Evolutionary conservation across 257 asterid species (phyloP), one percentile per base, ranked within the genome.

Genomic region (Gentiana macrophylla): DNA sequence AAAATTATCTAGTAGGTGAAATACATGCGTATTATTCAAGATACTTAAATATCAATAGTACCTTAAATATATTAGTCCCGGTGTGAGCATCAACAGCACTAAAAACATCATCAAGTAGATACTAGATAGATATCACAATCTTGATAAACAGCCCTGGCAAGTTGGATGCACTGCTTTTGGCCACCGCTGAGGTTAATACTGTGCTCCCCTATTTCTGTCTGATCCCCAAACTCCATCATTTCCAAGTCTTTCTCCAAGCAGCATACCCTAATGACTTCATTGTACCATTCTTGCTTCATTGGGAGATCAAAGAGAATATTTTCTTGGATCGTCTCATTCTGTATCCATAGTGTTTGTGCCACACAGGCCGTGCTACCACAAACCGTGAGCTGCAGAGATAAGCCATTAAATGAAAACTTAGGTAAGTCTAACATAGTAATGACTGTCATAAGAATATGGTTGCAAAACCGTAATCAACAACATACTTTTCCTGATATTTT

Each of bases 31-130:
- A 15, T 15, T 15, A 15, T 15, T 15, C 24, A 15, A 15, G 24
- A 15, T 15, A 15, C 24, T 15, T 43, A 51, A 61, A n/a, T 58
- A 50, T 33, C 24, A 1, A 12, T 34, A 48, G 60, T 53, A 81
- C 97, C 97, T 85, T 92, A 77, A 92, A 92, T 68, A 92, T 85
- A 37, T 88, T 94, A 1, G 99, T 83, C 32, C 99, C 99, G 3
- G 99, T 92, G 70, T 92, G 99, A 64, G 97, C 99, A 80, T 92
- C 99, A 32, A 92, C 97, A 0, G 99, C 99, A 50, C 97, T 88
- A 62, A 92, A 92, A 1, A 88, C 87, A 60, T 92, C 97, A 55
- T 92, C 99, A 3, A 92, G 95, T 15, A 15, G 24, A 15, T 15
- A 15, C 24, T 34, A 92, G 79, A 72, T 88, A 92, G 51, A 88